Percentiles rank a stretch among this genome's conserved stretches.
Evolutionary conservation across 108 stramenopile genomes (phyloP).

Genomic region (Conticribra guillardii): DNA sequence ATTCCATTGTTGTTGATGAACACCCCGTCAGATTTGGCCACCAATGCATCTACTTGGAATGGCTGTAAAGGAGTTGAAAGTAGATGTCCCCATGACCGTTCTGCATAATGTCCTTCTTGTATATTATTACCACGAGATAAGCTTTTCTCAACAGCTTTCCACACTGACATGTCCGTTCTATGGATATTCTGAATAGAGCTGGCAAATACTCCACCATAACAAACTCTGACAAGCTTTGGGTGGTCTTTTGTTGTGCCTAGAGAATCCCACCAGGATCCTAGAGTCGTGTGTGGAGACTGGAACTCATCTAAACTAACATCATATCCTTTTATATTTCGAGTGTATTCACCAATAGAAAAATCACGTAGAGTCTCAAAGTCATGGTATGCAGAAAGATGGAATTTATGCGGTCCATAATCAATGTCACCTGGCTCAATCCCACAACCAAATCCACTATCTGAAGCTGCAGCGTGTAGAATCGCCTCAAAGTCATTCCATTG

Average conservation of each 20-base stretch:
- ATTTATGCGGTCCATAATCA: not conserved
- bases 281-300: constrained; percentile 26
- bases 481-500: constrained; percentile 21
- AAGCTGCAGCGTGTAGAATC: constrained; percentile 13
- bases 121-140: constrained; percentile 51
- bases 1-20: constrained; percentile 15
- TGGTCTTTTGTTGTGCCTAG: constrained; percentile 3
- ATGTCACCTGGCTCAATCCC: constrained; percentile 13
- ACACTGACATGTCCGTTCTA: constrained; percentile 9
- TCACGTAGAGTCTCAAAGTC: not conserved
- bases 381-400: constrained; percentile 37
- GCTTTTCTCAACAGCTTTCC: constrained; percentile 12
- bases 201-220: constrained; percentile 46
- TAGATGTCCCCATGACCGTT: constrained; percentile 49
- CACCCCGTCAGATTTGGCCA: constrained; percentile 13
- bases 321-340: constrained; percentile 16
- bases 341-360: constrained; percentile 15
- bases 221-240: constrained; percentile 23
- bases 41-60: constrained; percentile 26
- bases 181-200: constrained; percentile 6
- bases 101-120: constrained; percentile 59
- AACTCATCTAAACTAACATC: constrained; percentile 22
- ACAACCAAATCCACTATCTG: constrained; percentile 22
- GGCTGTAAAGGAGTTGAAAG: constrained; percentile 22
- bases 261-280: constrained; percentile 40